These are phyloP conservation scores for Venturiaceae sp. DNA, from an alignment of 2,329 filamentous ascomycete species.

Conservation along the genomic window DNA sequence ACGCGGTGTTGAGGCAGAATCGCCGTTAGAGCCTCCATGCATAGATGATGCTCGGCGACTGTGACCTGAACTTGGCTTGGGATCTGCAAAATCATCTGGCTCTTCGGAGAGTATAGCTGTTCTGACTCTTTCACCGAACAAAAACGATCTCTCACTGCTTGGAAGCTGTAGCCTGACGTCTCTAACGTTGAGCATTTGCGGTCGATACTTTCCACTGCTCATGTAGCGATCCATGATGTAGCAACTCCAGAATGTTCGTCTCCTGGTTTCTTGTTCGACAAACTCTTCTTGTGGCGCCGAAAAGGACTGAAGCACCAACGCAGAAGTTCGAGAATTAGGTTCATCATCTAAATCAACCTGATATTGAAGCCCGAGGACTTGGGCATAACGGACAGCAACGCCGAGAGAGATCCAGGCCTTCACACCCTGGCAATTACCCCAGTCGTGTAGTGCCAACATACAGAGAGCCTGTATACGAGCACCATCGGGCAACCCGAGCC, in stretches of 20 bases:
- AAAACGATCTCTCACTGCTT: slow-evolving; percentile 56
- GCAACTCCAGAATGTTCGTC: slow-evolving; percentile 67
- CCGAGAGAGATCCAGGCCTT: slow-evolving; percentile 60
- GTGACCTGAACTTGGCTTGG: neutral
- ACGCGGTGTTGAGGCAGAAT: neutral
- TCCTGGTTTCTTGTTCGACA: slow-evolving; percentile 52
- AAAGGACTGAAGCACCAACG: slow-evolving; percentile 11
- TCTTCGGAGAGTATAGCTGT: slow-evolving; percentile 39
- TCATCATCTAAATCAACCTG: slow-evolving; percentile 35
- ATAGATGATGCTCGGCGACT: neutral
- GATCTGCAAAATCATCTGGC: slow-evolving; percentile 18
- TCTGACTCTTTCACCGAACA: slow-evolving; percentile 49
- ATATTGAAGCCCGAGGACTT: slow-evolving; percentile 51
- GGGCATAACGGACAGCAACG: slow-evolving; percentile 49
- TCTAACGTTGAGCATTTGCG: slow-evolving; percentile 48
- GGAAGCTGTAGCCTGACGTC: slow-evolving; percentile 58
- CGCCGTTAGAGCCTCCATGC: slow-evolving; percentile 1
- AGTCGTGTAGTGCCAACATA: slow-evolving; percentile 64
- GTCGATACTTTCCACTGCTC: slow-evolving; percentile 52
- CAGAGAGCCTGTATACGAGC: slow-evolving; percentile 58
- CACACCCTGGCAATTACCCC: slow-evolving; percentile 53
- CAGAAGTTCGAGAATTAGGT: slow-evolving; percentile 5
- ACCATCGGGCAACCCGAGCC: slow-evolving; percentile 43
- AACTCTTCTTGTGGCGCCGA: slow-evolving; percentile 29
- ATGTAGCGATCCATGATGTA: slow-evolving; percentile 63